Evolutionary conservation across 2,329 filamentous ascomycete genomes (phyloP).

Genomic region (Sphaerulina populicola): DNA sequence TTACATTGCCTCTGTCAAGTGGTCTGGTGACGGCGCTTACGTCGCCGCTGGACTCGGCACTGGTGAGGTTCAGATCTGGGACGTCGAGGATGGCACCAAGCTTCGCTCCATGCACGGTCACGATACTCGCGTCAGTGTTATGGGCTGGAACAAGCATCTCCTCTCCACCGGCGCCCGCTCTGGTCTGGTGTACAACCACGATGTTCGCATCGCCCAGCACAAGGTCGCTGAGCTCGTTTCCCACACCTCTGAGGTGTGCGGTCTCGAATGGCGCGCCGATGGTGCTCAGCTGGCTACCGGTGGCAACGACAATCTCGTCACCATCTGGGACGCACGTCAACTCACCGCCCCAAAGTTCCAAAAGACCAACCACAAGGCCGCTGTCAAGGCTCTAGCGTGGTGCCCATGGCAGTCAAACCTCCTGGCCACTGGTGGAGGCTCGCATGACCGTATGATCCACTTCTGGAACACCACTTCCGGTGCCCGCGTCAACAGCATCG

Average conservation of each 20-base stretch:
- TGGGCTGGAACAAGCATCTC: conserved; percentile 99
- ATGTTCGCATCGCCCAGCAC: conserved; percentile 94
- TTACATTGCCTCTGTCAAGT: conserved; percentile 96
- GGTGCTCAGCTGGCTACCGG: conserved; percentile 94
- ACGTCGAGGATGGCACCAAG: conserved; percentile 88
- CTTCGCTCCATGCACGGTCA: conserved; percentile 98
- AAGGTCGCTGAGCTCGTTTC: conserved; percentile 95
- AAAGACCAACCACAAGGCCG: conserved; percentile 99
- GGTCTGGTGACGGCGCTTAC: conserved; percentile 94
- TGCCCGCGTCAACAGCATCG: conserved; percentile 96
- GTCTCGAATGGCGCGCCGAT: conserved; percentile 94
- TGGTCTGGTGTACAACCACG: conserved; percentile 95
- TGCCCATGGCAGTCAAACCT: conserved; percentile 98
- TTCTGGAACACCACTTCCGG: conserved; percentile 99
- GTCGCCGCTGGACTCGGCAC: conserved; percentile 90
- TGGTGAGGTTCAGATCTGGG: conserved; percentile 98
- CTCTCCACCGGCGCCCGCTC: conserved; percentile 91
- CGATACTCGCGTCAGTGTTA: conserved; percentile 90
- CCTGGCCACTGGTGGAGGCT: conserved; percentile 89
- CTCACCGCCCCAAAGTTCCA: conserved; percentile 93
- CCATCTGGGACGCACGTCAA: conserved; percentile 96
- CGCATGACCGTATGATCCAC: conserved; percentile 95
- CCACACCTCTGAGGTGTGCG: conserved; percentile 95
- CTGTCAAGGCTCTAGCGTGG: conserved; percentile 96
- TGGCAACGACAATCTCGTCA: conserved; percentile 97